Evolutionary conservation across 2,329 filamentous ascomycete species (phyloP).

Genomic region (Coniochaeta prunicola): DNA sequence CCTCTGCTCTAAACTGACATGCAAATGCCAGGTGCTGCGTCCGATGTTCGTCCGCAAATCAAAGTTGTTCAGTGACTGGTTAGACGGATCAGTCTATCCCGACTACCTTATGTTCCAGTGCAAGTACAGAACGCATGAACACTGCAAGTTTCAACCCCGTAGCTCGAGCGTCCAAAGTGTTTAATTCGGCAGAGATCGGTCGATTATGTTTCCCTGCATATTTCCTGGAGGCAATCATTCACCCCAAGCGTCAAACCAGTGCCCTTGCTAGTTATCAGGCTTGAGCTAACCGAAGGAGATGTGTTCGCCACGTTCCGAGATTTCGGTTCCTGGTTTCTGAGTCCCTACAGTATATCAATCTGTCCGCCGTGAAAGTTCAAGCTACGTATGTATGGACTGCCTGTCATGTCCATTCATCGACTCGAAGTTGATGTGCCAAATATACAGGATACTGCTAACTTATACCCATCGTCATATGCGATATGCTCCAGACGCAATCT

Average conservation of each 20-base stretch:
- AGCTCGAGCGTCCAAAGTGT: neutral
- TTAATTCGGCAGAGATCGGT: neutral
- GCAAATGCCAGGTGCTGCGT: neutral
- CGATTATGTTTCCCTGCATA: neutral
- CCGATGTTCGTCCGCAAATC: neutral
- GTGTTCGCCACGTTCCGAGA: neutral
- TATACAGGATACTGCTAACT: no score
- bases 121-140: neutral
- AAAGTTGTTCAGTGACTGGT: no score
- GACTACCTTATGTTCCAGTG: neutral
- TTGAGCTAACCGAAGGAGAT: neutral
- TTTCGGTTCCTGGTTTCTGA: neutral
- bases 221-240: neutral
- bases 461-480: neutral
- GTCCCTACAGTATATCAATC: no score
- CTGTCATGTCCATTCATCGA: no score
- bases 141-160: neutral
- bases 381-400: no score
- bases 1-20: neutral
- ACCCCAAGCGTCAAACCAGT: neutral
- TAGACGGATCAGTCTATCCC: no score
- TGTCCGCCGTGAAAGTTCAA: no score
- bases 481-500: neutral
- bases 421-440: no score
- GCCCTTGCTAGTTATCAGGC: neutral